Evolutionary conservation across 805 yeast species (phyloP).

Genomic region (Metschnikowia amazonensis): DNA sequence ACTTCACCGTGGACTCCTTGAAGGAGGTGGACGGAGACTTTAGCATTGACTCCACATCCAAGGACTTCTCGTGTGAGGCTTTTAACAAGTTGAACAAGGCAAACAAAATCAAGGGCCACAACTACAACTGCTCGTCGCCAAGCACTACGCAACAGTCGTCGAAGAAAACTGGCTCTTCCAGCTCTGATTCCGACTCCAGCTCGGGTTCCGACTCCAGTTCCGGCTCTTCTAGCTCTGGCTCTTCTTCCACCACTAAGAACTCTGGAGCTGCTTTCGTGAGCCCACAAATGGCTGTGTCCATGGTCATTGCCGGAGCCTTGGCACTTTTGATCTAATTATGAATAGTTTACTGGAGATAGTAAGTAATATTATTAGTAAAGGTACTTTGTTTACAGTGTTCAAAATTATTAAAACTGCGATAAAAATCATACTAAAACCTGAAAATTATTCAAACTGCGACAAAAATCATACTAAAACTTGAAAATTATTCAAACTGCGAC

Average conservation of each 20-base stretch:
- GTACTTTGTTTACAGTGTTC: too few species aligned
- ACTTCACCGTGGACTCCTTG: conserved; percentile 38
- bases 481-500: too few species aligned
- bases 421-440: too few species aligned
- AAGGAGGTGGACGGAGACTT: conserved; percentile 42
- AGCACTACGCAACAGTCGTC: conserved; percentile 20
- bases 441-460: too few species aligned
- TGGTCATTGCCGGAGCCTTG: conserved; percentile 25
- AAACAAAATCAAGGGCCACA: conserved; percentile 41
- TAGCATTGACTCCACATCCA: conserved; percentile 29
- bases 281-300: conserved; percentile 22
- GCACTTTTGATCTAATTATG: conserved; percentile 23
- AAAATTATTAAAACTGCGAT: too few species aligned
- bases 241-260: conserved; percentile 16
- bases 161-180: conserved; percentile 10
- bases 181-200: conserved; percentile 18
- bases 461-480: too few species aligned
- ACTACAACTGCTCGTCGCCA: conserved; percentile 40
- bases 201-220: conserved; percentile 9
- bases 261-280: conserved; percentile 19
- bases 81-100: conserved; percentile 31
- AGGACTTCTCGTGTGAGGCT: conserved; percentile 35
- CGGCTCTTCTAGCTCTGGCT: conserved; percentile 6
- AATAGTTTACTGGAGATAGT: too few species aligned
- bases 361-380: neutral